Evolutionary conservation across 257 asterid genomes (phyloP).

Genomic region (Nyctanthes arbortristis): DNA sequence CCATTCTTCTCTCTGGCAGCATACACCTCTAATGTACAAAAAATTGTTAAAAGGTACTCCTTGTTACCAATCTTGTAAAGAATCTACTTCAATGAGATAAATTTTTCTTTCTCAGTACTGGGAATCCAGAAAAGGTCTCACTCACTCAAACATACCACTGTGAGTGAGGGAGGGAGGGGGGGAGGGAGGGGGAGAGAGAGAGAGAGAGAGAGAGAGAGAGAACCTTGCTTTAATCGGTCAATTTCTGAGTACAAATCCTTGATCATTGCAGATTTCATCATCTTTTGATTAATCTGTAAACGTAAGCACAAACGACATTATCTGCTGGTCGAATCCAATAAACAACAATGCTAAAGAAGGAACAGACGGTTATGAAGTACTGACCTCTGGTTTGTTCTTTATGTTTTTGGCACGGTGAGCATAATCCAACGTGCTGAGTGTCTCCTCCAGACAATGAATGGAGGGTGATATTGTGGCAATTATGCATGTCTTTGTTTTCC

Average conservation of each 20-base stretch:
- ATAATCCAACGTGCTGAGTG: slow-evolving; percentile 94
- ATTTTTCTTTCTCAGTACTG: slow-evolving; percentile 14
- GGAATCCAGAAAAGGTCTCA: background rate
- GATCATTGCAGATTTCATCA: slow-evolving; percentile 72
- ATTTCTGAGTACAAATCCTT: slow-evolving; percentile 76
- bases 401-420: slow-evolving; percentile 99
- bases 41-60: slow-evolving; percentile 17
- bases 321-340: slow-evolving; percentile 14
- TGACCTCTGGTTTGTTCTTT: slow-evolving; percentile 98
- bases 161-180: too few species aligned
- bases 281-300: slow-evolving; percentile 87
- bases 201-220: slow-evolving; percentile 16
- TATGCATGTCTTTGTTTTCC: slow-evolving; percentile 95
- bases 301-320: slow-evolving; percentile 15
- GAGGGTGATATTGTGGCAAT: slow-evolving; percentile 97
- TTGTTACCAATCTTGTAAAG: slow-evolving; percentile 4
- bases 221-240: slow-evolving; percentile 97
- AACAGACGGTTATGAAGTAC: slow-evolving; percentile 9
- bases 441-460: slow-evolving; percentile 86
- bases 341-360: slow-evolving; percentile 11
- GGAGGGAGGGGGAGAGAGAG: background rate
- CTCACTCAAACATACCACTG: background rate
- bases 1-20: slow-evolving; percentile 99
- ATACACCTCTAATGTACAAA: slow-evolving; percentile 73
- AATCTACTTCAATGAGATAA: background rate